phyloP scores from a whole-genome alignment of 83 land plant species.

The Thuja plicata region DNA sequence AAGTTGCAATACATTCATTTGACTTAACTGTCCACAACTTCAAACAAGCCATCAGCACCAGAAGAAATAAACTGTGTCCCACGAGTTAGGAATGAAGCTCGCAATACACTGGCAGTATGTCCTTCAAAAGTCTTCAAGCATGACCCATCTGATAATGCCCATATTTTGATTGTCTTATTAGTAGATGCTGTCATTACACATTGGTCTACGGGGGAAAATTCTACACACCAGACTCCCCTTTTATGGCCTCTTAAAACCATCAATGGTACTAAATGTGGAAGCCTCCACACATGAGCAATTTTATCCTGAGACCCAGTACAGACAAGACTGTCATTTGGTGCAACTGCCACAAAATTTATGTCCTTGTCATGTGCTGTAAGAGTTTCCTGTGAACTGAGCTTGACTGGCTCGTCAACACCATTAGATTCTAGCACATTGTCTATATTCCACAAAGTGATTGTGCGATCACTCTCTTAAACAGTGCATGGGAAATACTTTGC shows the following conservation, averaged over 20 bases:
- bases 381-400: slow-evolving; percentile 63
- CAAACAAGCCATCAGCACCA: slow-evolving; percentile 94
- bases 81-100: slow-evolving; percentile 79
- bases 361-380: slow-evolving; percentile 95
- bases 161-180: slow-evolving; percentile 86
- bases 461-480: slow-evolving; percentile 97
- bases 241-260: slow-evolving; percentile 79
- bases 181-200: slow-evolving; percentile 92
- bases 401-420: slow-evolving; percentile 24
- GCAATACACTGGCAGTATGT: slow-evolving; percentile 87
- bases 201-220: slow-evolving; percentile 94
- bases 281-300: slow-evolving; percentile 90
- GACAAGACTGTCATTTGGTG: slow-evolving; percentile 85
- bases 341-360: slow-evolving; percentile 82
- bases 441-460: slow-evolving; percentile 81
- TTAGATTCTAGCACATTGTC: slow-evolving; percentile 36
- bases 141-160: slow-evolving; percentile 89
- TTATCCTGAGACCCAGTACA: slow-evolving; percentile 98
- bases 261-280: slow-evolving; percentile 67
- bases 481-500: too few species aligned
- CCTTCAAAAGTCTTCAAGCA: slow-evolving; percentile 98
- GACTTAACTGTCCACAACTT: slow-evolving; percentile 93
- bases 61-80: slow-evolving; percentile 92
- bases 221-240: slow-evolving; percentile 90
- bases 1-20: slow-evolving; percentile 89